Conservation (phyloP, 202 grass and related monocot genomes). For the Zizania palustris region DNA sequence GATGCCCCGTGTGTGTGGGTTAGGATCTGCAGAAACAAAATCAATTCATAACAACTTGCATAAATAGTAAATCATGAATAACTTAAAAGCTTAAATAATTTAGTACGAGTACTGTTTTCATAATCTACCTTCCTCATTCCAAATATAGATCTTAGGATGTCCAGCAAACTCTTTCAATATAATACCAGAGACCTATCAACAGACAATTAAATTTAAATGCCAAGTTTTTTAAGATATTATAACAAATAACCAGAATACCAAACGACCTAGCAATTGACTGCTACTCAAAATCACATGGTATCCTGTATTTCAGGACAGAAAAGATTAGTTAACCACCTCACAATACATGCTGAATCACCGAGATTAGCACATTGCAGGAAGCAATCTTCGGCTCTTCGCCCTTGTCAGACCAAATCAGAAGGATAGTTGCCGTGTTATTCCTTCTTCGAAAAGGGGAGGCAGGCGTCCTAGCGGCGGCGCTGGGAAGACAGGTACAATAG, state of each 20-base stretch:
- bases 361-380: constrained; percentile 80
- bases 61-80: constrained; percentile 25
- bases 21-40: constrained; percentile 61
- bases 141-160: constrained; percentile 86
- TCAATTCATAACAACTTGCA: constrained; percentile 5
- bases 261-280: constrained; percentile 26
- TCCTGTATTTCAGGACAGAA: constrained; percentile 14
- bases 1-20: constrained; percentile 89
- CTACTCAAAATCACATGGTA: not conserved
- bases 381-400: constrained; percentile 57
- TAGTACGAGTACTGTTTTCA: not conserved
- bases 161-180: constrained; percentile 64
- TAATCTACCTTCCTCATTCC: constrained; percentile 74
- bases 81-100: no score
- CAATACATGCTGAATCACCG: constrained; percentile 72
- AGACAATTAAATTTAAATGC: constrained; percentile 17
- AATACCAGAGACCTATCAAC: constrained; percentile 61
- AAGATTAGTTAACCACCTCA: constrained; percentile 51
- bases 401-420: constrained; percentile 70
- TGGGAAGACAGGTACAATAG: no score
- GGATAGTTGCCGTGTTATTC: constrained; percentile 67
- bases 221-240: constrained; percentile 9
- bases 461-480: no score
- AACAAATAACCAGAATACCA: constrained; percentile 13
- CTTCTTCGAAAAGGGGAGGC: no score